phyloP scores from a whole-genome alignment of 1,139 yeast genomes.

The Kurtzmaniella quercitrusa region DNA sequence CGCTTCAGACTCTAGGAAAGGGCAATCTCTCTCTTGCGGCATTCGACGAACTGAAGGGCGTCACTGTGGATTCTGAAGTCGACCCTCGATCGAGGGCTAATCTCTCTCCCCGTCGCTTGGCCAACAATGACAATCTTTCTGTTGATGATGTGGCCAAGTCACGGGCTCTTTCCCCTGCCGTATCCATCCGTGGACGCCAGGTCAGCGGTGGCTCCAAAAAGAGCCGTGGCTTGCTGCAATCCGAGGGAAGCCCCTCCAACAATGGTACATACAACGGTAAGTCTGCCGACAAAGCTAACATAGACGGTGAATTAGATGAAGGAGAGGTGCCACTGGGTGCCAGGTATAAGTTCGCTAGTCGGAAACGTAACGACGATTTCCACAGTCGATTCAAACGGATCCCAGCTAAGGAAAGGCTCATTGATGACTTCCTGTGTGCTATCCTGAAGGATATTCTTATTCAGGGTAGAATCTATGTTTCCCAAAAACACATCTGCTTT shows the following conservation, averaged over 20 bases:
- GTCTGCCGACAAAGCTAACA: not conserved
- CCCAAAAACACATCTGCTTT: constrained; percentile 58
- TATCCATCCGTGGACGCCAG: not conserved
- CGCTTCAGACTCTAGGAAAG: constrained; percentile 62
- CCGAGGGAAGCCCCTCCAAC: not conserved
- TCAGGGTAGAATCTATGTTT: constrained; percentile 67
- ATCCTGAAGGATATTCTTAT: constrained; percentile 64
- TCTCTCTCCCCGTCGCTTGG: not conserved
- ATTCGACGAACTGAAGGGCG: constrained; percentile 25
- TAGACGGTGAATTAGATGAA: not conserved
- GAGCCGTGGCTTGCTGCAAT: not conserved
- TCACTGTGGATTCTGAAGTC: not conserved
- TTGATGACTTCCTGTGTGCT: constrained; percentile 71
- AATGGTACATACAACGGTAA: not conserved
- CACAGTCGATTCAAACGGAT: constrained; percentile 58
- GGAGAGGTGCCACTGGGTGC: not conserved
- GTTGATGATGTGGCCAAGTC: constrained; percentile 5
- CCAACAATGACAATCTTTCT: constrained; percentile 1
- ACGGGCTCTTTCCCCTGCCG: not conserved
- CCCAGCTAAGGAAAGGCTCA: constrained; percentile 48
- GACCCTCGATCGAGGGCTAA: not conserved
- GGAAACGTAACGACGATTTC: constrained; percentile 49
- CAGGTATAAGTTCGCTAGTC: constrained; percentile 2
- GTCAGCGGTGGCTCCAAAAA: not conserved
- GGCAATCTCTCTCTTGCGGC: constrained; percentile 66